Percentiles rank a stretch among this genome's conserved stretches.
phyloP scores from a whole-genome alignment of 768 basidiomycete species.

The Tephrocybe sp. region DNA sequence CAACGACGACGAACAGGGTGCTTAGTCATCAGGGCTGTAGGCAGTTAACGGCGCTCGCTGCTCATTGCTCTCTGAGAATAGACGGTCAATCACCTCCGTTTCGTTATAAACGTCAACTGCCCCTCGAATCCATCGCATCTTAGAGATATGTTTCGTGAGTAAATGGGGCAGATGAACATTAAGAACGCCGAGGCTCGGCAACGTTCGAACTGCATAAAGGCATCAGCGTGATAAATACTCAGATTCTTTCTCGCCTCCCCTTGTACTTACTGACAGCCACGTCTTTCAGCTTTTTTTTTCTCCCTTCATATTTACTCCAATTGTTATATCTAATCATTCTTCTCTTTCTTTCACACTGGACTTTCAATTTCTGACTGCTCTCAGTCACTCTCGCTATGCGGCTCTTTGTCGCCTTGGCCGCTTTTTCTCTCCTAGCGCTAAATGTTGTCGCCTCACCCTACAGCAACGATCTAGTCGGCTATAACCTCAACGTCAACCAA shows the following conservation, averaged over 20 bases:
- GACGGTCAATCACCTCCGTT: too few relatives aligned
- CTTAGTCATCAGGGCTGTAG: constrained; percentile 5
- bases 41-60: not conserved
- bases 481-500: constrained; percentile 79
- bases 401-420: constrained; percentile 41
- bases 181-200: not conserved
- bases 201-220: not conserved
- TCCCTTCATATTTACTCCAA: not conserved
- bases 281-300: not conserved
- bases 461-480: constrained; percentile 58
- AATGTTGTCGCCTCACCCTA: constrained; percentile 61
- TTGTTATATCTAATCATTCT: constrained; percentile 4
- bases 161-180: not conserved
- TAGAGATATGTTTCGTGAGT: not conserved
- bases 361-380: not conserved
- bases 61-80: too few relatives aligned
- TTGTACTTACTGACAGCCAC: not conserved
- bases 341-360: constrained; percentile 18
- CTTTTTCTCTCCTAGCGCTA: constrained; percentile 34
- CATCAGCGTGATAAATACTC: constrained; percentile 2
- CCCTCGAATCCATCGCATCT: too few relatives aligned
- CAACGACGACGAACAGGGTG: not conserved
- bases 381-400: constrained; percentile 33
- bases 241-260: constrained; percentile 3
- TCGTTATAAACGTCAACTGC: too few relatives aligned